phyloP scores from a whole-genome alignment of 2,329 filamentous ascomycete genomes.

The Aspergillus novoparasiticus region DNA sequence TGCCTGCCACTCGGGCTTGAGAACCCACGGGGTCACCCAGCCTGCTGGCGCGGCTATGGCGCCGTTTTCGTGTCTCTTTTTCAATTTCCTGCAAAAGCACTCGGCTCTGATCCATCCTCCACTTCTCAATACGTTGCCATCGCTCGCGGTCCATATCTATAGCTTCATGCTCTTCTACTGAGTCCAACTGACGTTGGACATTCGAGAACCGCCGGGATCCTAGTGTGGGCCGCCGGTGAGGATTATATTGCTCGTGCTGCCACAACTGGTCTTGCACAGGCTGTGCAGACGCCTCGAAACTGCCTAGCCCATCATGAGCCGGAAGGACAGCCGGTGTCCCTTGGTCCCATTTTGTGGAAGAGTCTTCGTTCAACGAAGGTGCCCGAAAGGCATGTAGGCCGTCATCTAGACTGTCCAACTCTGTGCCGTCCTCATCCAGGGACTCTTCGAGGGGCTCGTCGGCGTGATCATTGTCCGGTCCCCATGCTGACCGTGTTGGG shows the following conservation, averaged over 20 bases:
- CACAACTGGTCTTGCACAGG: constrained; percentile 80
- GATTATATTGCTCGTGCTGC: constrained; percentile 85
- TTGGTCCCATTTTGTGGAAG: constrained; percentile 52
- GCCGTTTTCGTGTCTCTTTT: constrained; percentile 74
- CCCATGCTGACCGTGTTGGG: constrained; percentile 59
- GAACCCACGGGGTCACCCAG: constrained; percentile 19
- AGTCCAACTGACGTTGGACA: constrained; percentile 59
- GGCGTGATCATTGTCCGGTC: constrained; percentile 15
- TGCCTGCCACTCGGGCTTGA: constrained; percentile 22
- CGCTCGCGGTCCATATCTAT: constrained; percentile 69
- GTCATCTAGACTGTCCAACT: constrained; percentile 91
- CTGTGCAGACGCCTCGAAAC: constrained; percentile 69
- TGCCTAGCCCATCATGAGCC: constrained; percentile 86
- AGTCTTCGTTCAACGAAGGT: constrained; percentile 48
- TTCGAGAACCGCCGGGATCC: constrained; percentile 56
- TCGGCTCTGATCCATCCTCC: constrained; percentile 88
- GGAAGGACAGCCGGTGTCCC: constrained; percentile 75
- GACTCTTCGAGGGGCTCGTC: constrained; percentile 59
- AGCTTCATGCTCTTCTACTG: constrained; percentile 59
- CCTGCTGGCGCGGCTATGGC: constrained; percentile 32
- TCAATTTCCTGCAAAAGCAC: constrained; percentile 87
- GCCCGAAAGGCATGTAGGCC: constrained; percentile 86
- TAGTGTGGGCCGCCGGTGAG: constrained; percentile 59
- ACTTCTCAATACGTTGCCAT: constrained; percentile 82
- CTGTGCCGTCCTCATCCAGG: constrained; percentile 61